Evolutionary conservation across 2,329 filamentous ascomycete genomes (phyloP), one percentile per base, ranked within the genome.

Genomic region (Dothidotthia symphoricarpi): DNA sequence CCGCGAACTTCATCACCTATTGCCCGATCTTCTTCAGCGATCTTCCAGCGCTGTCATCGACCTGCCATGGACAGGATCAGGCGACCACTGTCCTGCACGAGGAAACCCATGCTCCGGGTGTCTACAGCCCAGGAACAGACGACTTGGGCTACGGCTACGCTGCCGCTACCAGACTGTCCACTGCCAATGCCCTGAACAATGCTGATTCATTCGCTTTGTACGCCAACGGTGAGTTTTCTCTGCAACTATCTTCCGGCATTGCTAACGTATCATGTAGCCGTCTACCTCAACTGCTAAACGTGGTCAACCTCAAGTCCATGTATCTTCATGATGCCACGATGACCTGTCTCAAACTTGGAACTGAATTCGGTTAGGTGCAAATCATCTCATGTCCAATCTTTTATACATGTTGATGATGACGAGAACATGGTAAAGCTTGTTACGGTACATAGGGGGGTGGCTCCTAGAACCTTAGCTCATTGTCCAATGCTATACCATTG

Each of bases 51-150:
- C 41, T 78, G 19, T 67, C 74, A 7, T 51, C 50, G 7, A 64
- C 59, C 1, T 86, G 83, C 69, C 80, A 85, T 57, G 74, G 54
- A 2, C 82, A 85, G 65, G 82, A 85, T 56, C 78, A 82, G 66
- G 78, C 77, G 3, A 82, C 76, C 9, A 85, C 82, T 11, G 74
- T 74, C 22, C 62, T 86, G 11, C 83, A 86, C 55, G 83, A 86
- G 70, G 70, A 74, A 49, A 83, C 82, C 7, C 83, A 86, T 57
- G 71, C 75, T n/a, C 65, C 74, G 57, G 72, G 67, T 65, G 70
- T 75, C 10, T 78, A 77, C 39, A 59, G 53, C 53, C 59, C 60
- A 10, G 78, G 80, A 7, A 84, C 81, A 2, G 61, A 73, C 2
- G 82, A 86, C 55, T 68, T 75, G 35, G 62, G 48, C 16, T 80